Evolutionary conservation across 2,329 filamentous ascomycete species (phyloP).

Genomic region (Clonostachys rhizophaga): DNA sequence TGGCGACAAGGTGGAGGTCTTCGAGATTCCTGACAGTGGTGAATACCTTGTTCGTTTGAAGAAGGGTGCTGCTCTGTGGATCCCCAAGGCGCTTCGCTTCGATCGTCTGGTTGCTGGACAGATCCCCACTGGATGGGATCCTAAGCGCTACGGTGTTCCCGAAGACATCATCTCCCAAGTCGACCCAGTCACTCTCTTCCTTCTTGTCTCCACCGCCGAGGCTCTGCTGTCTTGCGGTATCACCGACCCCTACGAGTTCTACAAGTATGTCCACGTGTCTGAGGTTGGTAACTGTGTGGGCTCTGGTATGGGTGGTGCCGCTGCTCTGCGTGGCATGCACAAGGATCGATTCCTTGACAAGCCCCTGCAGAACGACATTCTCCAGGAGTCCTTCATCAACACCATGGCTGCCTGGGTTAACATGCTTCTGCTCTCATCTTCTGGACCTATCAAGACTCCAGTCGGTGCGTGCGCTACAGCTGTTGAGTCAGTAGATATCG

Average conservation of each 20-base stretch:
- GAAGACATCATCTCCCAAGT: slow-evolving; percentile 98
- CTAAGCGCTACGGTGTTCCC: slow-evolving; percentile 91
- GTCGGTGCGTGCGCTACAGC: slow-evolving; percentile 96
- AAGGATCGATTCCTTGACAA: slow-evolving; percentile 96
- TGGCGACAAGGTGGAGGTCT: slow-evolving; percentile 95
- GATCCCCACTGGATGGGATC: slow-evolving; percentile 95
- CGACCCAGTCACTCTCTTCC: slow-evolving; percentile 91
- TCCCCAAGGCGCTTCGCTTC: slow-evolving; percentile 95
- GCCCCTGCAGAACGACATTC: slow-evolving; percentile 96
- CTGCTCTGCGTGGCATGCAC: slow-evolving; percentile 94
- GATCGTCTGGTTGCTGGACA: slow-evolving; percentile 97
- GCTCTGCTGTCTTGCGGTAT: slow-evolving; percentile 89
- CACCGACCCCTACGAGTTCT: slow-evolving; percentile 98
- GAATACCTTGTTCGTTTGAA: slow-evolving; percentile 92
- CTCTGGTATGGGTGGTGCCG: slow-evolving; percentile 95
- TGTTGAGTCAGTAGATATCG: slow-evolving; percentile 95
- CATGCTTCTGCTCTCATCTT: slow-evolving; percentile 96
- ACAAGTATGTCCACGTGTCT: slow-evolving; percentile 98
- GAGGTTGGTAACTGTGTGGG: slow-evolving; percentile 98
- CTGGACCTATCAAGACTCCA: slow-evolving; percentile 96
- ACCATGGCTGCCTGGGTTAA: slow-evolving; percentile 99
- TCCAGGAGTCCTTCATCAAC: slow-evolving; percentile 99
- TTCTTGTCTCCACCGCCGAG: slow-evolving; percentile 91
- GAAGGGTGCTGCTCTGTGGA: slow-evolving; percentile 92
- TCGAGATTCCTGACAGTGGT: slow-evolving; percentile 88